These are phyloP conservation scores for Metschnikowia santaceciliae DNA, from an alignment of 805 yeast species.

Conservation along the genomic window DNA sequence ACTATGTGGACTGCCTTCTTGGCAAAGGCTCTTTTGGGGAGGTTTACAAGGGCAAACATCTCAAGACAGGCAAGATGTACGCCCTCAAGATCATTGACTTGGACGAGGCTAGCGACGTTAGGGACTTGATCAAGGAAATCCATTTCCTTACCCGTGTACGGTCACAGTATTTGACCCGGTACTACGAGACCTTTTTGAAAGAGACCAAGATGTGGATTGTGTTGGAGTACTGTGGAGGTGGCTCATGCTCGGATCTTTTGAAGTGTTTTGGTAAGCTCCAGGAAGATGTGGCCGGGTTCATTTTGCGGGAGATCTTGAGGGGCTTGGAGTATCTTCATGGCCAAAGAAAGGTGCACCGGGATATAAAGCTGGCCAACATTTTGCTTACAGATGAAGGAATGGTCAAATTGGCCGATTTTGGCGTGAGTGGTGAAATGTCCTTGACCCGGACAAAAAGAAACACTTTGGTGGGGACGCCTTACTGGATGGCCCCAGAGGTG, in stretches of 20 bases:
- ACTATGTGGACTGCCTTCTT: constrained; percentile 24
- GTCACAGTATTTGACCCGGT: constrained; percentile 57
- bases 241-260: constrained; percentile 78
- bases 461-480: constrained; percentile 93
- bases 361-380: constrained; percentile 86
- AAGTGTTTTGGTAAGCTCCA: constrained; percentile 49
- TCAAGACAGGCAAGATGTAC: constrained; percentile 41
- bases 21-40: constrained; percentile 89
- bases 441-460: constrained; percentile 47
- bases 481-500: constrained; percentile 99
- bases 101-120: constrained; percentile 71
- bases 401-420: constrained; percentile 88
- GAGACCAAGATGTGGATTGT: constrained; percentile 79
- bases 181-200: constrained; percentile 56
- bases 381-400: constrained; percentile 64
- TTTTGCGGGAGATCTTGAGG: constrained; percentile 57
- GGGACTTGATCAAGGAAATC: constrained; percentile 70
- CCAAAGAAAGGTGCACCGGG: constrained; percentile 80
- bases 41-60: constrained; percentile 57
- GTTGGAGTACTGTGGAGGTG: constrained; percentile 96
- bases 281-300: constrained; percentile 48
- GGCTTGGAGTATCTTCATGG: constrained; percentile 78
- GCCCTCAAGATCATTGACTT: constrained; percentile 87
- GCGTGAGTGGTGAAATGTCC: constrained; percentile 82
- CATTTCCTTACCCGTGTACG: constrained; percentile 44